Evolutionary conservation across 2,329 filamentous ascomycete species (phyloP).

Genomic region (Fragosphaeria purpurea): DNA sequence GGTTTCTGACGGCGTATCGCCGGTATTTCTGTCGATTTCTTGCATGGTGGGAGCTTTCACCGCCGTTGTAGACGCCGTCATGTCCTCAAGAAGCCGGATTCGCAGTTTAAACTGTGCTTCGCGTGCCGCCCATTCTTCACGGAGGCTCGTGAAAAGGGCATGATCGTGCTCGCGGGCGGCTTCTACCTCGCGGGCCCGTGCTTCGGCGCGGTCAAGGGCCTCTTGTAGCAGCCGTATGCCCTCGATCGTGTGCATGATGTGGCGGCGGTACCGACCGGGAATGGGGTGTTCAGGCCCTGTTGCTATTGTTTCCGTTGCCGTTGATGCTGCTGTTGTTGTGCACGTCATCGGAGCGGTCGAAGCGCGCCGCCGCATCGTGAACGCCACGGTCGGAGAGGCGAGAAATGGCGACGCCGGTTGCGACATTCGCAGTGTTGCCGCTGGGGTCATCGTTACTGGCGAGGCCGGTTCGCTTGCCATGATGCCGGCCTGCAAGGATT

Average conservation of each 20-base stretch:
- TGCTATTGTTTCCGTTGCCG: too few relatives aligned
- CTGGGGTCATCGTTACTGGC: too few relatives aligned
- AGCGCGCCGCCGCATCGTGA: too few relatives aligned
- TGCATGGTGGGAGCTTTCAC: too few relatives aligned
- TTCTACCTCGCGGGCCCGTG: constrained; percentile 19
- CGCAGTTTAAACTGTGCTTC: constrained; percentile 28
- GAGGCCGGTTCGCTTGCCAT: constrained; percentile 23
- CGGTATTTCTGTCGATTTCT: too few relatives aligned
- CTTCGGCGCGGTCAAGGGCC: constrained; percentile 15
- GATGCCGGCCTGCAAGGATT: constrained; percentile 31
- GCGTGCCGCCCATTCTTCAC: constrained; percentile 27
- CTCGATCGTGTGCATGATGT: constrained; percentile 29
- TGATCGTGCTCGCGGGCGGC: constrained; percentile 21
- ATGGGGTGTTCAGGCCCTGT: constrained; percentile 19
- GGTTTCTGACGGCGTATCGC: too few relatives aligned
- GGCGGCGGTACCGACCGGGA: constrained; percentile 30
- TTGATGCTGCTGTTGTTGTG: too few relatives aligned
- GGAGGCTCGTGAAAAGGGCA: constrained; percentile 25
- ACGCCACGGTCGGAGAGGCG: too few relatives aligned
- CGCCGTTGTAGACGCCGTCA: too few relatives aligned
- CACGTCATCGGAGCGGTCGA: too few relatives aligned
- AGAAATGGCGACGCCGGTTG: too few relatives aligned
- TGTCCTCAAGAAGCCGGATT: constrained; percentile 29
- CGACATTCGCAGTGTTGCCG: too few relatives aligned
- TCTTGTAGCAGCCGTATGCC: constrained; percentile 21